Evolutionary conservation across 352 stramenopile species (phyloP).

Genomic region (Phytophthora pluvialis): DNA sequence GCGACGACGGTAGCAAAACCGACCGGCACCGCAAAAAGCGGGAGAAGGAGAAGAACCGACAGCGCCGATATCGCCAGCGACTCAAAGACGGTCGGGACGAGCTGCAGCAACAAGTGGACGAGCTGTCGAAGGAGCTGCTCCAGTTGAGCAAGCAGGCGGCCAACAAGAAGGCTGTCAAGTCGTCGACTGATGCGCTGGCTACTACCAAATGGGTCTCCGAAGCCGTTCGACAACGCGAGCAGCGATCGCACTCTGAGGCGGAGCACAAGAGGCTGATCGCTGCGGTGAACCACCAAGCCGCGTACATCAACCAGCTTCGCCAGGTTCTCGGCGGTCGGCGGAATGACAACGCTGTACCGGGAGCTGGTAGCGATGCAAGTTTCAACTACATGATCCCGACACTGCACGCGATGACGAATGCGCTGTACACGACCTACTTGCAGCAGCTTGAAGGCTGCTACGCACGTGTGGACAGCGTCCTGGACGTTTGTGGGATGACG

Average conservation of each 20-base stretch:
- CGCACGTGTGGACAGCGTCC: conserved; percentile 14
- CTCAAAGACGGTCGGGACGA: conserved; percentile 16
- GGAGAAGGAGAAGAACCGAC: conserved; percentile 27
- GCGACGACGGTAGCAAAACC: not conserved
- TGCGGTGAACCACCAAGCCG: conserved; percentile 16
- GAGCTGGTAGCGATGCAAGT: not conserved
- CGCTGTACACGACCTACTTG: conserved; percentile 23
- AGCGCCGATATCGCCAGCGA: conserved; percentile 24
- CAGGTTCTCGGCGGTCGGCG: not conserved
- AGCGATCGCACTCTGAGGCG: conserved; percentile 16
- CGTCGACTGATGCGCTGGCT: not conserved
- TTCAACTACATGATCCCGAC: not conserved
- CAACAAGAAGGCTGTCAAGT: not conserved
- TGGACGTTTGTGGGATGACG: conserved; percentile 16
- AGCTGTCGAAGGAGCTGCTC: conserved; percentile 8
- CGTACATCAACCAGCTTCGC: conserved; percentile 16
- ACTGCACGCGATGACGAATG: conserved; percentile 2
- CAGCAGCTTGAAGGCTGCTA: conserved; percentile 33
- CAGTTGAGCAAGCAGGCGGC: conserved; percentile 2
- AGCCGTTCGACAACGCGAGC: conserved; percentile 1
- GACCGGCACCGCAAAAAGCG: not conserved
- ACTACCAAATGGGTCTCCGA: conserved; percentile 3
- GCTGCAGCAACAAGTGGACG: conserved; percentile 18
- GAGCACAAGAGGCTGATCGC: conserved; percentile 17
- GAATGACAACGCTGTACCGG: not conserved